Evolutionary conservation across 2,329 filamentous ascomycete genomes (phyloP).

Genomic region (Cladobotryum protrusum): DNA sequence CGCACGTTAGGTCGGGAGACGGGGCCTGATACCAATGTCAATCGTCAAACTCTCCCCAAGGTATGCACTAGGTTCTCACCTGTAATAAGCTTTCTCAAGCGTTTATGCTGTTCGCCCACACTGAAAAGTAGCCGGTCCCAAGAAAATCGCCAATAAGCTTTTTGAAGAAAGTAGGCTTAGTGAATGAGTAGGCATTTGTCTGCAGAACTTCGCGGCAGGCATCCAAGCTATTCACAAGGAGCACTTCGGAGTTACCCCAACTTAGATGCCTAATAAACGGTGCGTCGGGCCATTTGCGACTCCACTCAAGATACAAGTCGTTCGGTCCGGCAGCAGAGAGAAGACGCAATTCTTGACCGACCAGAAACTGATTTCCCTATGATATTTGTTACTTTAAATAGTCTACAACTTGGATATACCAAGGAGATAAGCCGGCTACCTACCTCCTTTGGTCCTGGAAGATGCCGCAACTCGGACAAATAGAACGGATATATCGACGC

Average conservation of each 20-base stretch:
- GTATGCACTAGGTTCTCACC: background rate
- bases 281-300: constrained; percentile 5
- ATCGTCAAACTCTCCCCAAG: background rate
- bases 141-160: constrained; percentile 9
- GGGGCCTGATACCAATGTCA: constrained; percentile 1
- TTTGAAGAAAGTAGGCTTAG: constrained; percentile 4
- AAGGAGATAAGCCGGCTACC: no score
- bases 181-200: constrained; percentile 3
- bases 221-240: constrained; percentile 6
- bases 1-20: constrained; percentile 4
- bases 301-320: constrained; percentile 6
- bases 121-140: constrained; percentile 5
- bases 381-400: background rate
- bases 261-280: constrained; percentile 5
- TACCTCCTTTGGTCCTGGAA: constrained; percentile 6
- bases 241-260: constrained; percentile 8
- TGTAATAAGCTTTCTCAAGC: background rate
- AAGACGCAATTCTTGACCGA: constrained; percentile 5
- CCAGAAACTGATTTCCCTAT: constrained; percentile 9
- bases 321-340: constrained; percentile 3
- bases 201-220: constrained; percentile 9
- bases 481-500: constrained; percentile 8
- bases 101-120: constrained; percentile 6
- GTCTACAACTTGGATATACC: no score
- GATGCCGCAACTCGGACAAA: constrained; percentile 4